These are phyloP conservation scores for Cytidiella melzeri DNA, from an alignment of 768 basidiomycete genomes.

Conservation along the genomic window DNA sequence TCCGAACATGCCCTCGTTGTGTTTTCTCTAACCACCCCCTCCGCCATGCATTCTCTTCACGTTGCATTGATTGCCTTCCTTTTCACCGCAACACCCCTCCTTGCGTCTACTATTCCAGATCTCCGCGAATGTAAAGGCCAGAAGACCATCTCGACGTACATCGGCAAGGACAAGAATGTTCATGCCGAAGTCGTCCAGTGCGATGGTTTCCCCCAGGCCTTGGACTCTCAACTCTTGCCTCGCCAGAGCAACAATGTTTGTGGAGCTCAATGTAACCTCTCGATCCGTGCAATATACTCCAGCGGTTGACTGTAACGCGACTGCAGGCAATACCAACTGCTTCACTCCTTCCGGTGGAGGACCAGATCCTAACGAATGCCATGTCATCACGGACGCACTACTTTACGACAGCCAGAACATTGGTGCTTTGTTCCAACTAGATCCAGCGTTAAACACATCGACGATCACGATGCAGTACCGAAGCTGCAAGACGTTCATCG, in stretches of 20 bases:
- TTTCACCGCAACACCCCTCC: background rate
- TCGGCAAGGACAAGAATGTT: constrained; percentile 39
- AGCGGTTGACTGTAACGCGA: background rate
- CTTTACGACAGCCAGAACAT: constrained; percentile 41
- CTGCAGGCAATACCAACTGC: constrained; percentile 33
- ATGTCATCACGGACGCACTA: constrained; percentile 44
- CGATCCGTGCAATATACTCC: background rate
- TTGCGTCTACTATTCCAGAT: background rate
- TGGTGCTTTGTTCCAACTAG: constrained; percentile 22
- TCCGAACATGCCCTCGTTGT: constrained; percentile 23
- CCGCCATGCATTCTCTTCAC: background rate
- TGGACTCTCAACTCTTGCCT: constrained; percentile 12
- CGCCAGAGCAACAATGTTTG: constrained; percentile 36
- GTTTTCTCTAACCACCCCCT: background rate
- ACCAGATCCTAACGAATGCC: constrained; percentile 42
- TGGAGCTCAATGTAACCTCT: constrained; percentile 31
- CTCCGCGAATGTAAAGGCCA: background rate
- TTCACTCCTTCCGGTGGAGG: constrained; percentile 41
- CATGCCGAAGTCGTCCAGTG: constrained; percentile 33
- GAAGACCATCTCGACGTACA: constrained; percentile 19
- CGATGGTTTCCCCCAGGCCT: constrained; percentile 4
- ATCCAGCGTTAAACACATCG: constrained; percentile 25
- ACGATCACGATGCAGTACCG: constrained; percentile 35
- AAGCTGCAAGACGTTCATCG: constrained; percentile 41
- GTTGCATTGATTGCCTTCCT: background rate